These are phyloP conservation scores for Mortierella sp. DNA, from an alignment of 371 early-diverging fungal genomes.

Conservation along the genomic window DNA sequence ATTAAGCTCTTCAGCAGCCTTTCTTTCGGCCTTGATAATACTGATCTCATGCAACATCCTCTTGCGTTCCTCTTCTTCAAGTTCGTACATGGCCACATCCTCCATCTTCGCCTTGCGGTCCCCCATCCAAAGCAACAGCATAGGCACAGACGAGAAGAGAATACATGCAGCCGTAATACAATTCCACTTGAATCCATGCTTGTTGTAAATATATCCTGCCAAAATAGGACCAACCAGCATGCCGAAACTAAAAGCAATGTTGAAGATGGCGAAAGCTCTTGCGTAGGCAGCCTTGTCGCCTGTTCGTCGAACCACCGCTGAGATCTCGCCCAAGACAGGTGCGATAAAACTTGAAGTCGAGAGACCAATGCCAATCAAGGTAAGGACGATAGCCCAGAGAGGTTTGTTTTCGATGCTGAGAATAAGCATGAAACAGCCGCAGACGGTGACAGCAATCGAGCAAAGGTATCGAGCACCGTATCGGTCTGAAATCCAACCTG, in stretches of 20 bases:
- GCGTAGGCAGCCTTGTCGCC: constrained; percentile 61
- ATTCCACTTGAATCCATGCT: constrained; percentile 61
- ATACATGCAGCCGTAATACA: constrained; percentile 55
- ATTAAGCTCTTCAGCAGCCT: constrained; percentile 35
- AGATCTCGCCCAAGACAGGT: constrained; percentile 63
- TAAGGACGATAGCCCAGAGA: constrained; percentile 59
- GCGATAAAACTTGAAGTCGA: constrained; percentile 58
- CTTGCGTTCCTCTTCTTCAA: constrained; percentile 47
- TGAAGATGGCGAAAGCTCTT: constrained; percentile 64
- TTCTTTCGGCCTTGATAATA: constrained; percentile 44
- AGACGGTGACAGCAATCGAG: constrained; percentile 50
- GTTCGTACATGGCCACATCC: constrained; percentile 53
- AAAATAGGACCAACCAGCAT: constrained; percentile 60
- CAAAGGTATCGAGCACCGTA: constrained; percentile 64
- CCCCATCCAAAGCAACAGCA: constrained; percentile 51
- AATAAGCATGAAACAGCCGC: constrained; percentile 61
- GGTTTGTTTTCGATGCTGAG: constrained; percentile 58
- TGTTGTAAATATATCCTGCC: constrained; percentile 58
- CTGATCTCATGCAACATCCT: constrained; percentile 33
- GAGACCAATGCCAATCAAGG: constrained; percentile 60
- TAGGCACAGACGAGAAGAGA: constrained; percentile 46
- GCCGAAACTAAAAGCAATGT: constrained; percentile 65
- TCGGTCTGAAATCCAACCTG: constrained; percentile 61
- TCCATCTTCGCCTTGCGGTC: constrained; percentile 52
- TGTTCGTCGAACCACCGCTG: constrained; percentile 56